Conservation (phyloP, 73 alveolate species). For the Uronychia setigera region DNA sequence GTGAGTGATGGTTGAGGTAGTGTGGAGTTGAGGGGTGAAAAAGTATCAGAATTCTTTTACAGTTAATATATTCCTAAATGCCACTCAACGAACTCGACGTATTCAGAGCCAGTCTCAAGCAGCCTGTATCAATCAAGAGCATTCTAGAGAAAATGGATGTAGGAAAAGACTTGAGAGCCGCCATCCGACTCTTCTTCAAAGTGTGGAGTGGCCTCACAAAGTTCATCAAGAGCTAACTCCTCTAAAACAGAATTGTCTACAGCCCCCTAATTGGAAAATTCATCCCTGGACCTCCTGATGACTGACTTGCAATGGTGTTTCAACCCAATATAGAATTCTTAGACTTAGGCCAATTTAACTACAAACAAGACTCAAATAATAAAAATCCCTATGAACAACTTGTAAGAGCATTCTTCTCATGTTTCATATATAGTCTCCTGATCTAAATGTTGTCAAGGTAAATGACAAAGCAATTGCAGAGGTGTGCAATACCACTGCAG, state of each 20-base stretch:
- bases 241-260: neutral
- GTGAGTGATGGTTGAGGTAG: too few relatives aligned
- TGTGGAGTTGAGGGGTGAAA: too few relatives aligned
- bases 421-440: neutral
- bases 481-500: slow-evolving; percentile 17
- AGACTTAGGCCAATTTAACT: slow-evolving; percentile 17
- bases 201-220: slow-evolving; percentile 35
- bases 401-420: neutral
- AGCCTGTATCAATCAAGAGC: too few relatives aligned
- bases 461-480: slow-evolving; percentile 20
- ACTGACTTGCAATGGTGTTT: neutral
- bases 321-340: slow-evolving; percentile 17
- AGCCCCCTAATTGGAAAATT: slow-evolving; percentile 4
- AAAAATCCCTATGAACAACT: neutral
- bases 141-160: too few relatives aligned
- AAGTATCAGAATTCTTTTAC: too few relatives aligned
- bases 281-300: neutral
- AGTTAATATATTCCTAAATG: too few relatives aligned
- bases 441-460: neutral
- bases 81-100: too few relatives aligned
- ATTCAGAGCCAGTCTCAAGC: too few relatives aligned
- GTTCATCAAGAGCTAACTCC: slow-evolving; percentile 14
- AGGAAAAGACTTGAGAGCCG: too few relatives aligned
- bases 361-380: neutral
- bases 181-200: too few relatives aligned